Conservation (phyloP, 2,329 filamentous ascomycete genomes). For the Arthrobotrys megalospora region DNA sequence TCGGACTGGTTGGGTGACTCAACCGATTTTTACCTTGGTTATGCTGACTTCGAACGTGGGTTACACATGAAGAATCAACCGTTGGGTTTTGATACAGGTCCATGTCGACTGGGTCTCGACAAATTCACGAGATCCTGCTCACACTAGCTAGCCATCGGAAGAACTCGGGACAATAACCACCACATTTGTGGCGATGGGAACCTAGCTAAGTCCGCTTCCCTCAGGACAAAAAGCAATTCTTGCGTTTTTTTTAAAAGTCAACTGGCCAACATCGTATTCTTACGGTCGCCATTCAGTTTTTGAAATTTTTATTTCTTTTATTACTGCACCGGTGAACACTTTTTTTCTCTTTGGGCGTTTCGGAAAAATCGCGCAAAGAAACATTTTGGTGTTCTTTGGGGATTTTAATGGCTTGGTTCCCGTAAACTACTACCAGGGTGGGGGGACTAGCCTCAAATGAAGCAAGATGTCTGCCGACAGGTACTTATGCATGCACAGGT, state of each 20-base stretch:
- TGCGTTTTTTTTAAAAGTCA: conserved; percentile 41
- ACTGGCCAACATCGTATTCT: conserved; percentile 12
- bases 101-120: no score
- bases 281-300: not conserved
- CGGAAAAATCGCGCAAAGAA: conserved; percentile 60
- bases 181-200: conserved; percentile 35
- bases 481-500: conserved; percentile 1
- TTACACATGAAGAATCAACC: conserved; percentile 35
- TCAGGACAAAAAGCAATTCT: conserved; percentile 40
- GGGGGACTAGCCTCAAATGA: conserved; percentile 43
- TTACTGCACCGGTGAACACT: conserved; percentile 14
- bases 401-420: conserved; percentile 22
- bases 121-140: conserved; percentile 22
- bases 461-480: conserved; percentile 60
- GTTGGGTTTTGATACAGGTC: conserved; percentile 13
- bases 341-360: conserved; percentile 38
- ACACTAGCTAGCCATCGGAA: conserved; percentile 46
- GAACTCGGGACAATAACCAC: conserved; percentile 58
- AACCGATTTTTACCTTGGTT: conserved; percentile 40
- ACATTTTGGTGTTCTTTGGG: conserved; percentile 12
- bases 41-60: conserved; percentile 3
- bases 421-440: conserved; percentile 30
- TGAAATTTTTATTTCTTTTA: conserved; percentile 9
- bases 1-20: conserved; percentile 34
- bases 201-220: conserved; percentile 22